A percentile compares a stretch with the other conserved stretches of the same genome.
Evolutionary conservation across 768 basidiomycete genomes (phyloP).

Genomic region (Pholiota microspora): DNA sequence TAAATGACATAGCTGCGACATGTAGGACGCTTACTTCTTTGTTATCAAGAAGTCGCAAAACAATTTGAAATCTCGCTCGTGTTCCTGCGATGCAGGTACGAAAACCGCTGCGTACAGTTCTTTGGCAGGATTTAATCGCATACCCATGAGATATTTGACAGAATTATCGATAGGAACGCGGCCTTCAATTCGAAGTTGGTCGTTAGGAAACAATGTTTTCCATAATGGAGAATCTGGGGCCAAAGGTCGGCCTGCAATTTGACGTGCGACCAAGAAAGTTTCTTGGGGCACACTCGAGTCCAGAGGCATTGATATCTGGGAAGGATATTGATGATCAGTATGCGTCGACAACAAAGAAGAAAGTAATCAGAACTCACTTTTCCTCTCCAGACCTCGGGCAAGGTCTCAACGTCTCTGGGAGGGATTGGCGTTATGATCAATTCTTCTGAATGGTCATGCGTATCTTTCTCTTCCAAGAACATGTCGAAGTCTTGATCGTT

Average conservation of each 20-base stretch:
- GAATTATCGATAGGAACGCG: constrained; percentile 79
- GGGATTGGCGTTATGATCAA: constrained; percentile 42
- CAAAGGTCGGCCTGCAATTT: constrained; percentile 73
- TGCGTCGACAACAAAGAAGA: constrained; percentile 1
- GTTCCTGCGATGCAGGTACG: constrained; percentile 44
- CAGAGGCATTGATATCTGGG: constrained; percentile 75
- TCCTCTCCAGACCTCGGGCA: constrained; percentile 70
- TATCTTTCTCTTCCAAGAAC: constrained; percentile 69
- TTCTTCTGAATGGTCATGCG: constrained; percentile 24
- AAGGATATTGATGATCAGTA: constrained; percentile 16
- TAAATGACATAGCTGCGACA: constrained; percentile 5
- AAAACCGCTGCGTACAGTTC: constrained; percentile 82
- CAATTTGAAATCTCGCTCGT: constrained; percentile 53
- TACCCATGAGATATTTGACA: constrained; percentile 74
- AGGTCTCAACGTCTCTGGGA: constrained; percentile 43
- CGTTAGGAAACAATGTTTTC: constrained; percentile 73
- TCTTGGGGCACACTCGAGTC: constrained; percentile 70
- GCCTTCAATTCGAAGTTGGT: constrained; percentile 74
- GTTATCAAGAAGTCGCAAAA: constrained; percentile 66
- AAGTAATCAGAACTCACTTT: constrained; percentile 45
- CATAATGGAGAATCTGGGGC: constrained; percentile 61
- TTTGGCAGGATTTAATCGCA: constrained; percentile 70
- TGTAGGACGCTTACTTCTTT: constrained; percentile 53
- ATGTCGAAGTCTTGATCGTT: constrained; percentile 87
- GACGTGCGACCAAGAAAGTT: constrained; percentile 66